Evolutionary conservation across 768 basidiomycete species (phyloP).

Genomic region (Russula earlei): DNA sequence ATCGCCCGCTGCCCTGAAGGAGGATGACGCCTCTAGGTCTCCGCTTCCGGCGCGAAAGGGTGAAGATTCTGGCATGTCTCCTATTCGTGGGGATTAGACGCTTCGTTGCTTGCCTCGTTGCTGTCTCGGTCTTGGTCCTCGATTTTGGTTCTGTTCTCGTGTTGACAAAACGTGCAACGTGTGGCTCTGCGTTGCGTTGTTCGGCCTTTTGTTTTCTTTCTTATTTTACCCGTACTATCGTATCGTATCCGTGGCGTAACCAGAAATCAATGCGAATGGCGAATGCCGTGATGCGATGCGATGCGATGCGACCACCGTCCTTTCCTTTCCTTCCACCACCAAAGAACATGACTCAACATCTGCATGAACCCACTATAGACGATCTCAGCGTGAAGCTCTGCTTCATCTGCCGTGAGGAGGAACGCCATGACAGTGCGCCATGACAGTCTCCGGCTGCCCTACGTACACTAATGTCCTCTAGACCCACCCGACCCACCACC

Average conservation of each 20-base stretch:
- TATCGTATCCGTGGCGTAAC: not conserved
- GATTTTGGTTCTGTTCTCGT: not conserved
- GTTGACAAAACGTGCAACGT: not conserved
- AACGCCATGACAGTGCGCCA: slow-evolving; percentile 36
- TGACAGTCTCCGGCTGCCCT: not conserved
- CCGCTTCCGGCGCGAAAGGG: slow-evolving; percentile 34
- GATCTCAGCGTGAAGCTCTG: slow-evolving; percentile 58
- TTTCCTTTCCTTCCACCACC: not conserved
- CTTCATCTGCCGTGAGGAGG: slow-evolving; percentile 75
- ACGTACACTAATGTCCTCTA: slow-evolving; percentile 18
- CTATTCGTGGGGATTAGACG: slow-evolving; percentile 36
- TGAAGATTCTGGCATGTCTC: slow-evolving; percentile 47
- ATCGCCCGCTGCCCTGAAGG: slow-evolving; percentile 29
- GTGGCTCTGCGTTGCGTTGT: slow-evolving; percentile 1
- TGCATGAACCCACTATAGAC: slow-evolving; percentile 25
- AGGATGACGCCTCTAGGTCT: slow-evolving; percentile 43
- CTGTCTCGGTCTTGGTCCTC: not conserved
- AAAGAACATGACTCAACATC: not conserved
- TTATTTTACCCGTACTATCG: slow-evolving; percentile 6
- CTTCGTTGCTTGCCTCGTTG: slow-evolving; percentile 2
- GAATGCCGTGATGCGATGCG: not conserved
- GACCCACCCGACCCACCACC: slow-evolving; percentile 40
- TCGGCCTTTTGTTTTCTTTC: slow-evolving; percentile 1
- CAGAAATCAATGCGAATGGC: too few species aligned
- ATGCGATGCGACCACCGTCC: too few species aligned